Evolutionary conservation across 208 protist genomes (phyloP).

Genomic region (Wallacemonas sp.): DNA sequence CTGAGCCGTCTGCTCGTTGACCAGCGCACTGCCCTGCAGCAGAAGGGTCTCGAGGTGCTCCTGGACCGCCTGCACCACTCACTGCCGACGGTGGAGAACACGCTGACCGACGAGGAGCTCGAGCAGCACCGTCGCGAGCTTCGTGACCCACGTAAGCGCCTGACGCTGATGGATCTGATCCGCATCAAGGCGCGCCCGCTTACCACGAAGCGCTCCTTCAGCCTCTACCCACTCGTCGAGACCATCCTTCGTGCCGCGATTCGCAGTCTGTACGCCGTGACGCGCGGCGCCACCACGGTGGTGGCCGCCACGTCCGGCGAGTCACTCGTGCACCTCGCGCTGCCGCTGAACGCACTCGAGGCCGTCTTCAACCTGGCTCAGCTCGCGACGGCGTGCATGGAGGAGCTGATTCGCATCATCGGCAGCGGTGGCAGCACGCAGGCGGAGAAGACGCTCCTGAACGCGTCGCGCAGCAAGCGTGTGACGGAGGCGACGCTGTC

Average conservation of each 20-base stretch:
- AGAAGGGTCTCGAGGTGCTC: slow-evolving; percentile 86
- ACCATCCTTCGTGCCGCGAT: slow-evolving; percentile 33
- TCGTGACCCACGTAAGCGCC: slow-evolving; percentile 75
- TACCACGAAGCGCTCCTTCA: slow-evolving; percentile 83
- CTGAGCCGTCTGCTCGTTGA: slow-evolving; percentile 71
- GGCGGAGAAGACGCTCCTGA: slow-evolving; percentile 86
- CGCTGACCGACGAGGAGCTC: slow-evolving; percentile 73
- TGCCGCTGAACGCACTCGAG: slow-evolving; percentile 13
- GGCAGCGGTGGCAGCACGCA: slow-evolving; percentile 82
- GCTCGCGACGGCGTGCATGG: slow-evolving; percentile 63
- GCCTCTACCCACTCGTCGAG: slow-evolving; percentile 56
- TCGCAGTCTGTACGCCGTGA: background rate
- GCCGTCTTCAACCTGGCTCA: slow-evolving; percentile 42
- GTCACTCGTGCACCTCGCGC: background rate
- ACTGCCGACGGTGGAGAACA: slow-evolving; percentile 82
- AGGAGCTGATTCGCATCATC: slow-evolving; percentile 87
- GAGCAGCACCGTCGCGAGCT: slow-evolving; percentile 73
- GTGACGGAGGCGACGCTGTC: slow-evolving; percentile 72
- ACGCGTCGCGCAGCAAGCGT: slow-evolving; percentile 64
- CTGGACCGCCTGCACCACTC: slow-evolving; percentile 89
- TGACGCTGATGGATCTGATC: slow-evolving; percentile 78
- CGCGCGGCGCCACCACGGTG: background rate
- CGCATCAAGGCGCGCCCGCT: slow-evolving; percentile 83
- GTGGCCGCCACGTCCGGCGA: background rate
- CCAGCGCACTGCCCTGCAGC: slow-evolving; percentile 46